Conservation (phyloP, 169 alveolate species). For the Amoebophrya sp. region DNA sequence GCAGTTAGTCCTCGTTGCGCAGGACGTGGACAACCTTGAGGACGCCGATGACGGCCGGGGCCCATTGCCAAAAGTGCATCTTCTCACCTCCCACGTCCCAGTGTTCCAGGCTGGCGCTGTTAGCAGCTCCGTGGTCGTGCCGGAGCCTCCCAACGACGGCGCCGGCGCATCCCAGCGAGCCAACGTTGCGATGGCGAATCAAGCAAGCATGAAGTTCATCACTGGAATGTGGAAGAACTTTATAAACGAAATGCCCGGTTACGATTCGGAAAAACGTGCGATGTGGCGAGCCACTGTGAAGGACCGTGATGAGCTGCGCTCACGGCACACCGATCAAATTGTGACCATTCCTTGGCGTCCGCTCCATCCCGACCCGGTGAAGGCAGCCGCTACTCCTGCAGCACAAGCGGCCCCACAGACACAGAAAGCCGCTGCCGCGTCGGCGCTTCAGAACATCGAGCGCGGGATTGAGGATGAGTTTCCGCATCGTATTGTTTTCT, state of each 20-base stretch:
- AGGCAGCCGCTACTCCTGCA: no score
- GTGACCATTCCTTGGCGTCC: neutral
- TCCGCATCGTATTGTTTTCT: neutral
- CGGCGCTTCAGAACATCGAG: neutral
- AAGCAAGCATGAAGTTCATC: neutral
- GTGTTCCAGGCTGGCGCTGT: neutral
- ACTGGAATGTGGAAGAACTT: neutral
- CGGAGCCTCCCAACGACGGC: neutral
- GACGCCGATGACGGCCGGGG: neutral
- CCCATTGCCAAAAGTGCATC: neutral
- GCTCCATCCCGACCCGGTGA: neutral
- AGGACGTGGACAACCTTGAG: neutral
- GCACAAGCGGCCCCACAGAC: no score
- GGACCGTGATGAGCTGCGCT: neutral
- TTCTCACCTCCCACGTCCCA: neutral
- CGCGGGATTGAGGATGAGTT: neutral
- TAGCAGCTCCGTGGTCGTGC: neutral
- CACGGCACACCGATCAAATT: neutral
- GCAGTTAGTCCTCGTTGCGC: neutral
- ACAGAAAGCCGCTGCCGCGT: no score
- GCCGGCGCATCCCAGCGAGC: no score
- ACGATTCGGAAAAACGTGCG: neutral
- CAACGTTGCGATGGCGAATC: no score
- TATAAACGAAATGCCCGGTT: neutral
- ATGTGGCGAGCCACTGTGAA: neutral